phyloP scores from a whole-genome alignment of 1,139 yeast species.

The Torulaspora pretoriensis region DNA sequence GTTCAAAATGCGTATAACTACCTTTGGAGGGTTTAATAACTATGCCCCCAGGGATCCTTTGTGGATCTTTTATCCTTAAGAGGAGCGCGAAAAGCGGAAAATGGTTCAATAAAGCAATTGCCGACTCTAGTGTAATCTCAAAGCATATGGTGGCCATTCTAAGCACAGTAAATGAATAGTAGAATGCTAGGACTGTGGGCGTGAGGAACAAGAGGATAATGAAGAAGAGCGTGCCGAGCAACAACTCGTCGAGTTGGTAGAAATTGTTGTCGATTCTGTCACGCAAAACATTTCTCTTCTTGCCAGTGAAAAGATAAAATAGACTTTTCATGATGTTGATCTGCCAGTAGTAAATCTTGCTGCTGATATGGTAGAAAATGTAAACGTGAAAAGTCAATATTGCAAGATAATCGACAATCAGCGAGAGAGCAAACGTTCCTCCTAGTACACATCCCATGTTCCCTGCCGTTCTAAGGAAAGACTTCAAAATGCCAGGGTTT shows the following conservation, averaged over 20 bases:
- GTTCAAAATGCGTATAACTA: constrained; percentile 17
- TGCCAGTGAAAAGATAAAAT: constrained; percentile 84
- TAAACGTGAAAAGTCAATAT: constrained; percentile 67
- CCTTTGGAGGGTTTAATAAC: constrained; percentile 38
- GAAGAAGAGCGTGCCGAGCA: constrained; percentile 84
- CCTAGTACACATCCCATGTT: constrained; percentile 51
- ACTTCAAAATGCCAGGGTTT: constrained; percentile 31
- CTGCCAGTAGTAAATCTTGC: constrained; percentile 76
- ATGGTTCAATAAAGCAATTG: constrained; percentile 67
- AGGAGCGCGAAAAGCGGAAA: constrained; percentile 81
- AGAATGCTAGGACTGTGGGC: constrained; percentile 87
- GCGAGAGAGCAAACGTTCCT: constrained; percentile 62
- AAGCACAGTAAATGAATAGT: constrained; percentile 63
- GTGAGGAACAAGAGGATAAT: constrained; percentile 71
- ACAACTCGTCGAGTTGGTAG: constrained; percentile 79
- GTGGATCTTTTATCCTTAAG: constrained; percentile 73
- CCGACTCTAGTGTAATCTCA: constrained; percentile 55
- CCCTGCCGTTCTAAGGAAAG: constrained; percentile 39
- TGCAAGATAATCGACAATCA: constrained; percentile 60
- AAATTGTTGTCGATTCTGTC: constrained; percentile 80
- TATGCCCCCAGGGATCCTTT: constrained; percentile 88
- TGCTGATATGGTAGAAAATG: constrained; percentile 72
- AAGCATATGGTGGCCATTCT: constrained; percentile 50
- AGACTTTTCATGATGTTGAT: constrained; percentile 63
- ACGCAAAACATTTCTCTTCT: constrained; percentile 77